Evolutionary conservation across 1,284 basidiomycete genomes (phyloP), one percentile per base, ranked within the genome.

Genomic region (Cutaneotrichosporon mucoides): DNA sequence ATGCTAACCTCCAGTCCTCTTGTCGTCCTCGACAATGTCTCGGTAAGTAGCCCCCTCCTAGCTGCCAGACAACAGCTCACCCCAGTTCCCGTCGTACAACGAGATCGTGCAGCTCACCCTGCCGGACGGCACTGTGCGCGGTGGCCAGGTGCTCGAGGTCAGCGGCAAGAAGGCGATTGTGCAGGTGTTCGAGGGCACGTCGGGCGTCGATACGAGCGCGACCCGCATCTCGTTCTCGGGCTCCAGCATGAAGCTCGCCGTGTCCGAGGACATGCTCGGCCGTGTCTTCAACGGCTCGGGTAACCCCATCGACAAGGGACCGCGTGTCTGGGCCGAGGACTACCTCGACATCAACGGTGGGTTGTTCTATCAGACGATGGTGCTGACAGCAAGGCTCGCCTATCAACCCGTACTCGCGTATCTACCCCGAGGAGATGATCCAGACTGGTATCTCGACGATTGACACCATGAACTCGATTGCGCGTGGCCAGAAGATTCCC

Each of bases 391-490:
- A 24, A 95, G 92, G 94, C 64, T 96, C 93, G 6, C 96, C 95
- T 53, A 99, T 99, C 82, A 99, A 99, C 81, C 96, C 96, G 13
- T 99, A 89, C 82, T 93, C 92, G 63, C 93, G 96, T 77, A 97
- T 98, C 80, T 99, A 99, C 81, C 96, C 96, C 64, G 96, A 99
- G 80, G 95, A 99, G 82, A 99, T 99, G 96, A 99, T 99, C 69
- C 96, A 99, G 80, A 99, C 96, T 16, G 96, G 96, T 82, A 99
- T 99, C 76, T 98, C 95, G 43, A 99, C 96, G 38, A 97, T 98
- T 75, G 93, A 98, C 79, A 88, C 87, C 53, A 97, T 98, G 94
- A 96, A 99, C 82, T 96, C 95, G 64, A 99, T 99, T 76, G 96
- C 96, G 60, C 92, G 96, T 82, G 96, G 96, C 49, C 96, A 99